phyloP scores from a whole-genome alignment of 371 early-diverging fungal genomes.

The Dichotomocladium elegans region DNA sequence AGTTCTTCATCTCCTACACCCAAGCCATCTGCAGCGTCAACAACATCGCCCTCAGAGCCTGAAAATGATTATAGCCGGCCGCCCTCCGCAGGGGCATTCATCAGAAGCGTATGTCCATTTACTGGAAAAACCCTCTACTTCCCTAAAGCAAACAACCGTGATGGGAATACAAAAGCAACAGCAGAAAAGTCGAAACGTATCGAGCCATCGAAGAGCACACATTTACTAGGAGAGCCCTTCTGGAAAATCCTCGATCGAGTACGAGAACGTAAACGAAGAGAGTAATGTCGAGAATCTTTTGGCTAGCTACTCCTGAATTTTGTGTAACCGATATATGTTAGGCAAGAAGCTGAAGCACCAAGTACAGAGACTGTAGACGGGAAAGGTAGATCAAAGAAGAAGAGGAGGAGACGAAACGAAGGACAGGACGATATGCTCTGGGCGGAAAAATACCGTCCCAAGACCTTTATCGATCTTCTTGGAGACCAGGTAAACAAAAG shows the following conservation, averaged over 20 bases:
- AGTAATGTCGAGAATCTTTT: no score
- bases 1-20: no score
- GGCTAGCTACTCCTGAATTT: no score
- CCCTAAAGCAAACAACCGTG: constrained; percentile 18
- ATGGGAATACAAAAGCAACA: constrained; percentile 1
- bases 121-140: constrained; percentile 51
- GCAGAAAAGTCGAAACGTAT: constrained; percentile 2
- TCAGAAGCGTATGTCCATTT: constrained; percentile 20
- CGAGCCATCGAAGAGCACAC: constrained; percentile 12
- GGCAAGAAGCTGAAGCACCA: no score
- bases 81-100: constrained; percentile 15
- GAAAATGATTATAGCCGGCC: constrained; percentile 12
- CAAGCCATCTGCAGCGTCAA: no score
- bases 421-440: constrained; percentile 51
- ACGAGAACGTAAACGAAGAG: constrained; percentile 10
- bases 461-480: constrained; percentile 82
- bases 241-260: constrained; percentile 28
- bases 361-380: no score
- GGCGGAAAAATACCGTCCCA: constrained; percentile 92
- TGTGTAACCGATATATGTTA: no score
- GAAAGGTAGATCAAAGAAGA: no score
- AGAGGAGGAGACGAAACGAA: constrained; percentile 10
- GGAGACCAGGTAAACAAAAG: constrained; percentile 82
- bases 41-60: no score
- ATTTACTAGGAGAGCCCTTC: constrained; percentile 34